Evolutionary conservation across 139 green algal genomes (phyloP).

Genomic region (Chara braunii): DNA sequence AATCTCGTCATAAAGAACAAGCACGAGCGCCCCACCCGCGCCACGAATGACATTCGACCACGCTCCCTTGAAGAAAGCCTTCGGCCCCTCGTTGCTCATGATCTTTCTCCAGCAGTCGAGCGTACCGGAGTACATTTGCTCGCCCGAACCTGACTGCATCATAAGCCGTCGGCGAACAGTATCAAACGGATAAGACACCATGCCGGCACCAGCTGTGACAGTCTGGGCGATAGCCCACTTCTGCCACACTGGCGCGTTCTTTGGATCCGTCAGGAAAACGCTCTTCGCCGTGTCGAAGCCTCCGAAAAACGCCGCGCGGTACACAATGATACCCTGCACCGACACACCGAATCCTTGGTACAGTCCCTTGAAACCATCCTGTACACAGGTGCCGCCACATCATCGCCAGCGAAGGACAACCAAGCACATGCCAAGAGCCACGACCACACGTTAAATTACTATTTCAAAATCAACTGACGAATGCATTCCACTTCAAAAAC

Average conservation of each 20-base stretch:
- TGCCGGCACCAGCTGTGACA: slow-evolving; percentile 70
- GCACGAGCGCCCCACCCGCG: slow-evolving; percentile 61
- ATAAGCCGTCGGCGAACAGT: slow-evolving; percentile 95
- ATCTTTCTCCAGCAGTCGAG: slow-evolving; percentile 93
- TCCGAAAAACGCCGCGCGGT: slow-evolving; percentile 97
- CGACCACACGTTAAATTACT: too few relatives aligned
- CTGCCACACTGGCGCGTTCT: too few relatives aligned
- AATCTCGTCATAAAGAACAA: slow-evolving; percentile 74
- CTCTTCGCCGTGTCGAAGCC: slow-evolving; percentile 96
- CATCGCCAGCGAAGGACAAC: too few relatives aligned
- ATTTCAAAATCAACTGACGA: too few relatives aligned
- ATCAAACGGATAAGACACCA: slow-evolving; percentile 97
- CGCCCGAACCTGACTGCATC: slow-evolving; percentile 80
- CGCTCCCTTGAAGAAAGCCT: slow-evolving; percentile 94
- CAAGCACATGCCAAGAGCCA: too few relatives aligned
- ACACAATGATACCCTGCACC: slow-evolving; percentile 96
- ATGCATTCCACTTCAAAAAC: too few relatives aligned
- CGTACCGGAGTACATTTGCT: slow-evolving; percentile 67
- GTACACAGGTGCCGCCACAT: too few relatives aligned
- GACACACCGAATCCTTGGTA: slow-evolving; percentile 90
- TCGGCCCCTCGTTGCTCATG: slow-evolving; percentile 73
- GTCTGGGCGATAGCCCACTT: too few relatives aligned
- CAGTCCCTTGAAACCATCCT: slow-evolving; percentile 46
- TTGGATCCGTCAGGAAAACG: slow-evolving; percentile 36
- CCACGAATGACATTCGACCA: slow-evolving; percentile 74